A percentile compares a stretch with the other conserved stretches of the same genome.
These are phyloP conservation scores for Fusarium oxysporum DNA, from an alignment of 2,329 filamentous ascomycete genomes.

Conservation along the genomic window DNA sequence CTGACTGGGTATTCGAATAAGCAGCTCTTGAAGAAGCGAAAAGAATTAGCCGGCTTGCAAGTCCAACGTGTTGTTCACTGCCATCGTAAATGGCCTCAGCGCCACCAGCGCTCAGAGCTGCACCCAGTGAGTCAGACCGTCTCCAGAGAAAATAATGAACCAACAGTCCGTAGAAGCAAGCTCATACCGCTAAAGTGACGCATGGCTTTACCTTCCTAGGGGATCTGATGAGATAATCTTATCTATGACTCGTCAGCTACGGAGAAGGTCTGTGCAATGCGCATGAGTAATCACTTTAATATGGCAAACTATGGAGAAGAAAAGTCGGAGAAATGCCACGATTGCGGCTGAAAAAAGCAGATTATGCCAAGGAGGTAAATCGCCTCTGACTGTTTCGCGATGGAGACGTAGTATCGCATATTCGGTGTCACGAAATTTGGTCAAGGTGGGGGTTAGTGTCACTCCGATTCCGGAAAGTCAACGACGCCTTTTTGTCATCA, in stretches of 20 bases:
- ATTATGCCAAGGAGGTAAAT: neutral
- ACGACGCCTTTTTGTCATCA: neutral
- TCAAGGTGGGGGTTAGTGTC: constrained; percentile 14
- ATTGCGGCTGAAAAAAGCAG: neutral
- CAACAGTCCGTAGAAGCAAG: neutral
- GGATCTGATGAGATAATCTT: neutral
- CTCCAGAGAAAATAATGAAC: neutral
- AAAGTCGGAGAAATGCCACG: neutral
- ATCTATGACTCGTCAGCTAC: constrained; percentile 10
- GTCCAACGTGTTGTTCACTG: neutral
- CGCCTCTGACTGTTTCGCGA: neutral
- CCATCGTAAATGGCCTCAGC: neutral
- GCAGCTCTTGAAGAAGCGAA: neutral
- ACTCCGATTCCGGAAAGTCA: constrained; percentile 32
- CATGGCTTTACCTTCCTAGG: neutral
- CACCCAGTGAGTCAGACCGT: neutral
- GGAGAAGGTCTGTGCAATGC: neutral
- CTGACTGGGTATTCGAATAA: neutral
- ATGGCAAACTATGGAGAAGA: neutral
- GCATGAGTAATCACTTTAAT: neutral
- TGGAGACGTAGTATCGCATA: neutral
- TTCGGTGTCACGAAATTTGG: neutral
- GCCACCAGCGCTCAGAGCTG: too few species aligned
- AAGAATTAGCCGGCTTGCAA: too few species aligned
- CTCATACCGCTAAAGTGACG: neutral